Conservation (phyloP, 2,329 filamentous ascomycete genomes). For the Fusarium sororula region DNA sequence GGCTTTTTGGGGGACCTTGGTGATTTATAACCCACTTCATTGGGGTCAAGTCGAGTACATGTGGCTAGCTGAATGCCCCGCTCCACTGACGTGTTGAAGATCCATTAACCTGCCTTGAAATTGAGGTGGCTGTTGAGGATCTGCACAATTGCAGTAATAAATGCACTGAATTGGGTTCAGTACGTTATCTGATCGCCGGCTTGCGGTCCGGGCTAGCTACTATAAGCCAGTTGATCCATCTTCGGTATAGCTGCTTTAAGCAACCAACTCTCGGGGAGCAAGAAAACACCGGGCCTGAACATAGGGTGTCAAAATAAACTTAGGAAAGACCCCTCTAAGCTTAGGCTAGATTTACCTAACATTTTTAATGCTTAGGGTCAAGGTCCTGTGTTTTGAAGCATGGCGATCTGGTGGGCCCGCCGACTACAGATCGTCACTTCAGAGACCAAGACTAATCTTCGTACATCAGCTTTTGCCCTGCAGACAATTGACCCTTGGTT, state of each 20-base stretch:
- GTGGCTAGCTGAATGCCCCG: not conserved
- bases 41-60: accelerated
- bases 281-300: too few relatives aligned
- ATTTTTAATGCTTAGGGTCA: too few relatives aligned
- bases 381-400: too few relatives aligned
- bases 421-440: not conserved
- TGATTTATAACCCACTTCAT: not conserved
- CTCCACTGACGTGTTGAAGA: not conserved
- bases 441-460: accelerated
- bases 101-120: not conserved
- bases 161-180: not conserved
- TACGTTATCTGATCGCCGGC: not conserved
- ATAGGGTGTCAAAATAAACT: too few relatives aligned
- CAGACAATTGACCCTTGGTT: not conserved
- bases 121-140: not conserved
- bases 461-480: not conserved
- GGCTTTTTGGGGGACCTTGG: too few relatives aligned
- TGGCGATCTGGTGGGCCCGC: not conserved
- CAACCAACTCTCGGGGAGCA: too few relatives aligned
- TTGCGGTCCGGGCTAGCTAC: not conserved
- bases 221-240: not conserved
- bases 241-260: accelerated
- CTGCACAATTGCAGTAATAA: not conserved
- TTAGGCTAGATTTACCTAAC: too few relatives aligned
- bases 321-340: too few relatives aligned